Conservation (phyloP, 805 yeast species). For the Torulaspora quercuum region DNA sequence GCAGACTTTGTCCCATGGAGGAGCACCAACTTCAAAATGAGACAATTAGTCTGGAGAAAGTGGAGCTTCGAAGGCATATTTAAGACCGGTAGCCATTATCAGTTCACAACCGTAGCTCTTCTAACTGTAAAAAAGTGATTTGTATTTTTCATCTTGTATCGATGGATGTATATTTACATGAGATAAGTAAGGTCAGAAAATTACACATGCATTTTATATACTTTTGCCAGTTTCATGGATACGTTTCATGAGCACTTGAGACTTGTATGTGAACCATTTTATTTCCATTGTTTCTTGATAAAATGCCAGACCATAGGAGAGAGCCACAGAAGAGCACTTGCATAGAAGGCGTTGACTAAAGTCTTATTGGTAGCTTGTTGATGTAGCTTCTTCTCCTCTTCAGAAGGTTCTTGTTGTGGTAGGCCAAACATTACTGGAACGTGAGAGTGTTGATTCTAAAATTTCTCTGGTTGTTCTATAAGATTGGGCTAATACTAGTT, state of each 20-base stretch:
- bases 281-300: constrained; percentile 37
- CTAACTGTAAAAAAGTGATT: no score
- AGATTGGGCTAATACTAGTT: no score
- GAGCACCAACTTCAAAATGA: constrained; percentile 18
- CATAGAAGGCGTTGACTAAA: constrained; percentile 53
- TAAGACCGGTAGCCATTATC: no score
- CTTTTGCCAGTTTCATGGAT: not conserved
- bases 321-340: constrained; percentile 62
- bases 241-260: not conserved
- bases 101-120: no score
- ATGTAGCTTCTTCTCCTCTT: constrained; percentile 65
- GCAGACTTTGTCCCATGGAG: constrained; percentile 8
- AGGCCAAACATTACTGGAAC: constrained; percentile 42
- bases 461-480: no score
- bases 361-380: constrained; percentile 60
- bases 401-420: constrained; percentile 52
- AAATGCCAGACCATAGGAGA: constrained; percentile 36
- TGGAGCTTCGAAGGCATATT: constrained; percentile 7
- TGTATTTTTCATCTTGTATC: constrained; percentile 1
- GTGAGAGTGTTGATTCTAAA: no score
- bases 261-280: constrained; percentile 3
- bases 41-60: constrained; percentile 14
- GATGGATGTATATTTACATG: constrained; percentile 12
- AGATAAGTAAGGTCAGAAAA: constrained; percentile 6
- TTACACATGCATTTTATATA: constrained; percentile 11